A percentile compares a stretch with the other conserved stretches of the same genome.
Conservation (phyloP, 768 basidiomycete species). For the Cyathus striatus region DNA sequence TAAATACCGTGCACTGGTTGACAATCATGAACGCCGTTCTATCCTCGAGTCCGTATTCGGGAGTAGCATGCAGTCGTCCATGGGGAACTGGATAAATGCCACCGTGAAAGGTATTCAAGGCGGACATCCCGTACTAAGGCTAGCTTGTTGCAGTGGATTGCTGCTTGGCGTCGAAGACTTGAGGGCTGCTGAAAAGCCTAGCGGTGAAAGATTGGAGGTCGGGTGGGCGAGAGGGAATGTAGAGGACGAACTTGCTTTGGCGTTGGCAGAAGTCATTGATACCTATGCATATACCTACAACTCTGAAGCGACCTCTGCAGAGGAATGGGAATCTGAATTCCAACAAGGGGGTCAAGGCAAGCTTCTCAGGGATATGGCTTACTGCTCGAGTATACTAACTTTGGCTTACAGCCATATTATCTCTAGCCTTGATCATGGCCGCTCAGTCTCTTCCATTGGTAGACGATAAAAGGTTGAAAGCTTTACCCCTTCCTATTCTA, state of each 20-base stretch:
- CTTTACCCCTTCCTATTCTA: constrained; percentile 50
- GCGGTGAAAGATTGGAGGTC: constrained; percentile 16
- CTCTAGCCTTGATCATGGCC: constrained; percentile 48
- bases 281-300: constrained; percentile 30
- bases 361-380: constrained; percentile 9
- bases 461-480: constrained; percentile 47
- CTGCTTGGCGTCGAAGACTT: constrained; percentile 61
- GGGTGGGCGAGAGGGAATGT: constrained; percentile 33
- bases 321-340: constrained; percentile 68
- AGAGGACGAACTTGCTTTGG: constrained; percentile 64
- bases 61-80: constrained; percentile 29
- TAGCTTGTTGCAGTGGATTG: constrained; percentile 62
- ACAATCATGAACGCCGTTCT: constrained; percentile 26
- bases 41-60: constrained; percentile 29
- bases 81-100: constrained; percentile 46
- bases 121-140: constrained; percentile 54
- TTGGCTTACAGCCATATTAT: constrained; percentile 33
- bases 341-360: constrained; percentile 42
- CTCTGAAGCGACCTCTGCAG: constrained; percentile 20
- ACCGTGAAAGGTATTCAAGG: constrained; percentile 59
- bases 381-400: constrained; percentile 2
- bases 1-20: constrained; percentile 36
- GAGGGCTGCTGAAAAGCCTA: constrained; percentile 21
- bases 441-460: constrained; percentile 59
- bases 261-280: constrained; percentile 73